Base-by-base conservation (phyloP, 176 grass and related monocot species). In the Carex scoparia region DNA sequence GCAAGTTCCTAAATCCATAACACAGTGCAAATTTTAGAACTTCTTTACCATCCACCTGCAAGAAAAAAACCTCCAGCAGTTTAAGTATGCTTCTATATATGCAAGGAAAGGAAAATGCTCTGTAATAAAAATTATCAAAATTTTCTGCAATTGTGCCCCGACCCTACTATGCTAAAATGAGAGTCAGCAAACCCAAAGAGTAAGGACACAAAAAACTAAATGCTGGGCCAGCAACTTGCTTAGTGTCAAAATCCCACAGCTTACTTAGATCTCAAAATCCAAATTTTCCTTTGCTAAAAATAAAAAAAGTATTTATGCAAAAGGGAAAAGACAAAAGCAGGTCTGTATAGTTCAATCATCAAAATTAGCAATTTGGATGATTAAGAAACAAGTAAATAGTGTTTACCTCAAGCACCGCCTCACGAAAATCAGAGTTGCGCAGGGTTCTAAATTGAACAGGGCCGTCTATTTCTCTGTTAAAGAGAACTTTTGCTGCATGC, bases 1-100 rank as follows among this genome's bases (percentile, higher is more conserved):
- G 93, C 68, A 99, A 84, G 82, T 99, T 99, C 84, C 93, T 90
- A 81, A 99, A 99, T 61, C 96, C 96, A 94, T 99, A 99, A 71
- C 96, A 99, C 73, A 87, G 87, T 81, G 93, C 91, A 90, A 99
- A 99, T 84, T 89, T 99, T 87, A 99, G 78, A 72, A 99, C 93
- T 81, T 90, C 87, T 79, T 85, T 94, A 48, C 93, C 87, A 35
- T 99, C 89, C 77, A 95, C 93, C 96, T 99, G 87, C 38, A 84
- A 19, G 63, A 59, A n/a, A 76, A 59, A 83, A 16, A 87, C 5
- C 73, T 13, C 61, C 59, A 40, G 28, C 10, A 88, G 7, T 61
- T n/a, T 7, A 55, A 85, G 59, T 11, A 61, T 13, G 27, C 51
- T 55, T 77, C 1, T 78, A 81, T 19, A 31, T 58, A 4, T 82